Evolutionary conservation across 805 yeast genomes (phyloP).

Genomic region (Grigorovia humatica): DNA sequence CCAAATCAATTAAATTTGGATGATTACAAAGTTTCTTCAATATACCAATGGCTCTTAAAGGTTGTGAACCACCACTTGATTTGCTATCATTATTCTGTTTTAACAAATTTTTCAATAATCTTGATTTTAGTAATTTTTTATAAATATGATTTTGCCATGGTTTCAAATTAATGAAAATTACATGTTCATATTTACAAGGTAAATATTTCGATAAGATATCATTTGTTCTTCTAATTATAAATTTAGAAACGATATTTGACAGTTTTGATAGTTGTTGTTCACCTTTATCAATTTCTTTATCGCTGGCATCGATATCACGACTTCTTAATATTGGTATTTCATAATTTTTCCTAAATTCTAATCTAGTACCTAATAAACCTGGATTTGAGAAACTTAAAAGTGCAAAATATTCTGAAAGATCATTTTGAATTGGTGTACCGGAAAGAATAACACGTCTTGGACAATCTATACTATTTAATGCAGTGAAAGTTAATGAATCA

Average conservation of each 20-base stretch:
- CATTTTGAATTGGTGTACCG: conserved; percentile 96
- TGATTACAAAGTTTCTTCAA: conserved; percentile 89
- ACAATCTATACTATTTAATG: conserved; percentile 74
- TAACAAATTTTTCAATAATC: conserved; percentile 55
- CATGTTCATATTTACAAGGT: conserved; percentile 95
- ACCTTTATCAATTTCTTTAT: conserved; percentile 61
- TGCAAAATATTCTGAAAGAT: conserved; percentile 87
- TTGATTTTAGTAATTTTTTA: conserved; percentile 63
- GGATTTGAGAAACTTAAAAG: conserved; percentile 89
- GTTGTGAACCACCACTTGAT: conserved; percentile 36
- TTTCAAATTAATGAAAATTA: conserved; percentile 78
- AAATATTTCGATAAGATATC: conserved; percentile 88
- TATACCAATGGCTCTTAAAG: conserved; percentile 80
- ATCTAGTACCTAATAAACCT: conserved; percentile 75
- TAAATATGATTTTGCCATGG: conserved; percentile 69
- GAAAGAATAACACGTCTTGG: conserved; percentile 83
- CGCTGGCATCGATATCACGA: conserved; percentile 83
- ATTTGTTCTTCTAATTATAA: conserved; percentile 90
- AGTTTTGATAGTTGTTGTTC: conserved; percentile 59
- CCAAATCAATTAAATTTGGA: conserved; percentile 72
- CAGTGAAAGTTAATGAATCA: conserved; percentile 83
- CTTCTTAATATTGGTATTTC: conserved; percentile 75
- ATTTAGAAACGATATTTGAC: conserved; percentile 68
- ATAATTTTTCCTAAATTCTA: conserved; percentile 74
- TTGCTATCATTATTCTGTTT: conserved; percentile 6